Evolutionary conservation across 78 protist species (phyloP), one percentile per base, ranked within the genome.

Genomic region (Cavenderia fasciculata): DNA sequence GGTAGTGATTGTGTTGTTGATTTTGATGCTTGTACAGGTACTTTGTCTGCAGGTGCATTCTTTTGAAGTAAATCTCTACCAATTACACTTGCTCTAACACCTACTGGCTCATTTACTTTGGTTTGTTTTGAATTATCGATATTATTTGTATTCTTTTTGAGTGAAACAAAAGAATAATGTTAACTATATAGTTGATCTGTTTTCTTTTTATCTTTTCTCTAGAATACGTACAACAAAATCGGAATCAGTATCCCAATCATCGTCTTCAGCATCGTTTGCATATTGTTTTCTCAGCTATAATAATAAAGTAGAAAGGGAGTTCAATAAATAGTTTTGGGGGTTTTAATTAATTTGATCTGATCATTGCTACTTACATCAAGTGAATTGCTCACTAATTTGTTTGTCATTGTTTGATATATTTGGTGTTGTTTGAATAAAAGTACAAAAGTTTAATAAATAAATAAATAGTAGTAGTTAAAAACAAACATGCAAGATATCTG

Each of bases 241-340:
- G 27, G 77, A 41, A 43, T 82, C 89, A 36, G 89, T 82, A 25
- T 82, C 89, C 89, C 89, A 82, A 61, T 68, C 89, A 56, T 82
- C 89, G 21, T 82, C 89, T 2, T 79, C 89, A 3, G 57, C 43
- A 21, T 34, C 49, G 4, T 29, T 33, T 25, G 14, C 12, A 21
- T 76, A n/a, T 27, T 61, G n/a, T 11, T 62, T 44, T 76, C 27
- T 76, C 11, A 74, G 23, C 74, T 57, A 18, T 6, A 38, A 4
- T 54, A 54, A 4, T 2, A 4, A 29, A 40, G 6, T 40, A 40
- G 4, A 40, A 19, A 23, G 4, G 29, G 7, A 44, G 6, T 18
- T 7, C 10, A 14, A 63, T 34, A 21, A 19, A 14, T 40, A 34
- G 7, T 41, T 8, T 7, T 66, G 49, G 23, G 34, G 19, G 23